Conservation (phyloP, 2,329 filamentous ascomycete genomes). For the Aspergillus pseudoviridinutans region DNA sequence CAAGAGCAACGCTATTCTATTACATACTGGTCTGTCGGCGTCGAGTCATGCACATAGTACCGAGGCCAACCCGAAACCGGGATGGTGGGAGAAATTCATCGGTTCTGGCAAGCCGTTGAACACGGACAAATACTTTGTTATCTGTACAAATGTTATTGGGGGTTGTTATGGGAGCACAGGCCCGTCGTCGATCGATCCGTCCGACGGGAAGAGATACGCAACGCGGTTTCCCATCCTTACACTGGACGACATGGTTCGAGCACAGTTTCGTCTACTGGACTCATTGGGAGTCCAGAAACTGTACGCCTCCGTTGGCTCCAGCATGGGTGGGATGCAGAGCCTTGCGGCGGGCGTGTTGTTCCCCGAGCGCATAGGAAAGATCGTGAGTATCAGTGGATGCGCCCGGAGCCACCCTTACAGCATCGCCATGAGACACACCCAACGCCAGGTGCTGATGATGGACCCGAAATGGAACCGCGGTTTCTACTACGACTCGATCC, state of each 20-base stretch:
- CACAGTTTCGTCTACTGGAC: constrained; percentile 87
- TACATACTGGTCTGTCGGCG: constrained; percentile 94
- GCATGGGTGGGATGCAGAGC: constrained; percentile 98
- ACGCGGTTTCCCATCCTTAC: constrained; percentile 95
- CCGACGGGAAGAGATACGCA: constrained; percentile 82
- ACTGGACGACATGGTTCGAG: constrained; percentile 95
- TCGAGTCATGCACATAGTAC: constrained; percentile 96
- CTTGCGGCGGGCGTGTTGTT: constrained; percentile 82
- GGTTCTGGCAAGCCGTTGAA: constrained; percentile 80
- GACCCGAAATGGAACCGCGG: constrained; percentile 95
- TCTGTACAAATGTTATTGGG: constrained; percentile 95
- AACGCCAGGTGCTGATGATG: constrained; percentile 98
- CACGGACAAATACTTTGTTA: constrained; percentile 85
- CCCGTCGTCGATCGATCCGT: constrained; percentile 80
- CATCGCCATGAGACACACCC: constrained; percentile 97
- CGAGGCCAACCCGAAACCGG: constrained; percentile 75
- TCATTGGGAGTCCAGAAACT: constrained; percentile 70
- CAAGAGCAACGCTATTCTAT: constrained; percentile 80
- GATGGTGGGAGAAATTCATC: constrained; percentile 99
- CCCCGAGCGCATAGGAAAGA: constrained; percentile 71
- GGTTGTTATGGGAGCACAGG: constrained; percentile 96
- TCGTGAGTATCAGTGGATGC: constrained; percentile 90
- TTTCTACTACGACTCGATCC: constrained; percentile 84
- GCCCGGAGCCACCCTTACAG: constrained; percentile 94
- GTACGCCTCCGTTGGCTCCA: constrained; percentile 89